Evolutionary conservation across 352 stramenopile genomes (phyloP).

Genomic region (Globisporangium takayamanum): DNA sequence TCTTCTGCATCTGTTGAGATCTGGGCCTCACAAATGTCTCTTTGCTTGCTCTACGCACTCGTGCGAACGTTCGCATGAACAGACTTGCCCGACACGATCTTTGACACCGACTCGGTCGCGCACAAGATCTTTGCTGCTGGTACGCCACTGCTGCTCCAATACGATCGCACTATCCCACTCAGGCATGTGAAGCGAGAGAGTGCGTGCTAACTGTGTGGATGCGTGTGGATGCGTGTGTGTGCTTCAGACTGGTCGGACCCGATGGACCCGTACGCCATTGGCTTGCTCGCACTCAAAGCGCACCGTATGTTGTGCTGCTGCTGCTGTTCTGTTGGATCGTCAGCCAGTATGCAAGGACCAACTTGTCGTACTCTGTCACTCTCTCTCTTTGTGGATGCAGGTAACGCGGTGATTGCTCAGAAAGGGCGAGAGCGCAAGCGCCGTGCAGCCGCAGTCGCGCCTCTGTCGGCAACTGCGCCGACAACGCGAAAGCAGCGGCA

Average conservation of each 20-base stretch:
- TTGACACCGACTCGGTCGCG: constrained; percentile 40
- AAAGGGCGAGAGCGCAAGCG: neutral
- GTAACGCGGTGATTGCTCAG: constrained; percentile 1
- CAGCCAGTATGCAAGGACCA: neutral
- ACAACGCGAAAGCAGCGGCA: neutral
- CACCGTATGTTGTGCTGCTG: constrained; percentile 23
- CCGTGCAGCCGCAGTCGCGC: neutral
- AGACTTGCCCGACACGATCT: constrained; percentile 56
- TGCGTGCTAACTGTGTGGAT: neutral
- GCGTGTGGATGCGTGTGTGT: neutral
- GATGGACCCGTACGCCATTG: constrained; percentile 50
- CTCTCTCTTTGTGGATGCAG: neutral
- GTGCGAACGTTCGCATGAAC: neutral
- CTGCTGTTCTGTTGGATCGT: neutral
- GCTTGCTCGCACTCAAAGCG: constrained; percentile 37
- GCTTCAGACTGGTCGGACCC: constrained; percentile 19
- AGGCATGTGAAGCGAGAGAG: no score
- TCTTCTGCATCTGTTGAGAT: neutral
- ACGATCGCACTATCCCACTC: no score
- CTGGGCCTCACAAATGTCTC: neutral
- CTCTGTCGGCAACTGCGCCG: neutral
- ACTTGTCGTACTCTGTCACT: neutral
- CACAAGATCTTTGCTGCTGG: constrained; percentile 68
- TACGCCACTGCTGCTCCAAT: constrained; percentile 11
- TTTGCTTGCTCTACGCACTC: constrained; percentile 8